Evolutionary conservation across 2,329 filamentous ascomycete genomes (phyloP).

Genomic region (Hypoxylon sp.): DNA sequence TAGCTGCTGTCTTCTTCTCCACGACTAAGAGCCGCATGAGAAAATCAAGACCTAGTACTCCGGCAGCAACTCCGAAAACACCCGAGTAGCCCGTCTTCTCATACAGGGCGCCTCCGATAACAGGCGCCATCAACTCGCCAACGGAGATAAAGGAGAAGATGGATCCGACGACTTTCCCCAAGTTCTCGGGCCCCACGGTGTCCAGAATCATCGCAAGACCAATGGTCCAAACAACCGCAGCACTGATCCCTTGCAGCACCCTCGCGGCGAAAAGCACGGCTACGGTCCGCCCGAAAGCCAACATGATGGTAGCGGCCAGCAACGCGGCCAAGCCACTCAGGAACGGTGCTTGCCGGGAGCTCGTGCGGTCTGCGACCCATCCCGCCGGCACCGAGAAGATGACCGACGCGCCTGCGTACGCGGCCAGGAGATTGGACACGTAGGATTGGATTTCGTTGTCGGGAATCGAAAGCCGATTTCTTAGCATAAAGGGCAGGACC

Average conservation of each 20-base stretch:
- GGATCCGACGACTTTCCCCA: constrained; percentile 74
- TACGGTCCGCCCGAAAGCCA: constrained; percentile 66
- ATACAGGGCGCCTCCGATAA: constrained; percentile 73
- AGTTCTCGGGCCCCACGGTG: constrained; percentile 67
- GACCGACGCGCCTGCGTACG: constrained; percentile 68
- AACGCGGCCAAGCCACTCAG: constrained; percentile 68
- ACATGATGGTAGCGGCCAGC: constrained; percentile 67
- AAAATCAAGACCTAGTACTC: constrained; percentile 70
- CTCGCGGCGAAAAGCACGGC: constrained; percentile 66
- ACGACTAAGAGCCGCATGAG: constrained; percentile 72
- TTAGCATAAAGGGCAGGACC: constrained; percentile 70
- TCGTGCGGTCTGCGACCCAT: constrained; percentile 67
- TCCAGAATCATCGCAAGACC: constrained; percentile 71
- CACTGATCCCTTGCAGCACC: constrained; percentile 70
- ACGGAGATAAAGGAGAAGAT: constrained; percentile 73
- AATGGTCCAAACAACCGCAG: constrained; percentile 69
- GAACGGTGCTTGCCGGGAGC: constrained; percentile 70
- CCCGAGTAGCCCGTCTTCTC: constrained; percentile 70
- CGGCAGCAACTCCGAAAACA: constrained; percentile 71
- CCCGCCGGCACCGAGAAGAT: constrained; percentile 67
- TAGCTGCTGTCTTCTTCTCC: constrained; percentile 72
- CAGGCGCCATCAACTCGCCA: constrained; percentile 69
- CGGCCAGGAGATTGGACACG: constrained; percentile 67
- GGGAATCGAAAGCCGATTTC: constrained; percentile 64
- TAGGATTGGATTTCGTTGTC: constrained; percentile 65